phyloP scores from a whole-genome alignment of 345 rosid species.

The Clarkia xantiana region DNA sequence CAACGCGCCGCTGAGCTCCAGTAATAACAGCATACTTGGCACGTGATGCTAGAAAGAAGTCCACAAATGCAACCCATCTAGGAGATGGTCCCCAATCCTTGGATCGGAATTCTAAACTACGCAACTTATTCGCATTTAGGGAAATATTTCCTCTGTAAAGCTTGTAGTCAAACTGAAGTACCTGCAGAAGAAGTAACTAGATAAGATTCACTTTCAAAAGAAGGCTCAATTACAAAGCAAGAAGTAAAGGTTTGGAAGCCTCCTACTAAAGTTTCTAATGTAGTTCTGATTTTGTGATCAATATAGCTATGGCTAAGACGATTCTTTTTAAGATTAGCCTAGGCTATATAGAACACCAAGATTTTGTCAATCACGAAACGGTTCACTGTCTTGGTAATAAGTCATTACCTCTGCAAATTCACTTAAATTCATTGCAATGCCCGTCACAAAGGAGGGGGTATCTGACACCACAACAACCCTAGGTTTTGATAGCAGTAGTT shows the following conservation, averaged over 20 bases:
- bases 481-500: constrained; percentile 30
- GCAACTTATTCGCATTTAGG: constrained; percentile 19
- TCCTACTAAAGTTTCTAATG: too few species aligned
- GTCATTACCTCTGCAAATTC: constrained; percentile 67
- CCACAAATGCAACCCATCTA: constrained; percentile 98
- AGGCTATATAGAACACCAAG: not conserved
- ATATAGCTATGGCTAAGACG: not conserved
- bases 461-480: constrained; percentile 76
- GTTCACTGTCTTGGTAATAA: not conserved
- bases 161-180: constrained; percentile 67
- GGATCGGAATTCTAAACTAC: constrained; percentile 46
- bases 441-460: constrained; percentile 56
- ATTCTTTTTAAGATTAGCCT: too few species aligned
- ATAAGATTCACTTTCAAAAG: constrained; percentile 1
- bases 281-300: not conserved
- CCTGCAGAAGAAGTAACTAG: constrained; percentile 30
- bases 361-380: too few species aligned
- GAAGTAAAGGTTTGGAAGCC: too few species aligned
- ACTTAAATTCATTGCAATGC: constrained; percentile 35
- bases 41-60: constrained; percentile 86
- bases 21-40: constrained; percentile 67
- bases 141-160: constrained; percentile 49
- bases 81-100: constrained; percentile 99
- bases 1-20: constrained; percentile 86
- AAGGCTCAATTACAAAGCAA: not conserved